These are phyloP conservation scores for Pleodorina starrii DNA, from an alignment of 139 green algal species.

Conservation along the genomic window DNA sequence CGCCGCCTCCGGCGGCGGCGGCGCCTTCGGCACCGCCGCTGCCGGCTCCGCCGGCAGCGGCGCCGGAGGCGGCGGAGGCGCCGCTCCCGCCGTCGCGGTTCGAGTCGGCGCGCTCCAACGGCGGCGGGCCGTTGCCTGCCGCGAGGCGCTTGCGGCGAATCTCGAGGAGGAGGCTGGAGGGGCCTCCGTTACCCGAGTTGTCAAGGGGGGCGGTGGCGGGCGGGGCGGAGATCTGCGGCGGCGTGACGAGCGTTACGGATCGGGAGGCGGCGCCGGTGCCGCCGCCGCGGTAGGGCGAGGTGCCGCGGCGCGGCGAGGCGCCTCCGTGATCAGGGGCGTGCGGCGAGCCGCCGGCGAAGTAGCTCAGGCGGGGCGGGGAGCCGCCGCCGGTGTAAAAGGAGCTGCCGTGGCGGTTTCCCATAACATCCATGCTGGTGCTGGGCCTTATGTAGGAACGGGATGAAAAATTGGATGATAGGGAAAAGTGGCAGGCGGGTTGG, in stretches of 20 bases:
- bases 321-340: background rate
- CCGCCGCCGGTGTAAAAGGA: background rate
- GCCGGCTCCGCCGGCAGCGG: background rate
- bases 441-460: background rate
- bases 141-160: conserved; percentile 2
- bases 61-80: background rate
- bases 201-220: background rate
- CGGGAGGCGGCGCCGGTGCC: background rate
- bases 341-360: background rate
- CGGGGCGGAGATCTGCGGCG: background rate
- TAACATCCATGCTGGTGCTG: background rate
- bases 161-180: background rate
- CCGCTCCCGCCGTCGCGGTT: background rate
- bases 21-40: background rate
- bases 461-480: background rate
- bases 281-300: background rate
- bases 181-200: background rate
- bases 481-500: too few species aligned
- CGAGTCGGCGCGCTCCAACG: background rate
- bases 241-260: background rate
- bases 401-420: background rate
- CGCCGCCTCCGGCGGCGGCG: background rate
- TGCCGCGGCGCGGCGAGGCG: background rate
- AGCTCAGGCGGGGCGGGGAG: background rate
- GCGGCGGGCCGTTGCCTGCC: background rate